These are phyloP conservation scores for Eurotiales sp. DNA, from an alignment of 2,329 filamentous ascomycete genomes.

Conservation along the genomic window DNA sequence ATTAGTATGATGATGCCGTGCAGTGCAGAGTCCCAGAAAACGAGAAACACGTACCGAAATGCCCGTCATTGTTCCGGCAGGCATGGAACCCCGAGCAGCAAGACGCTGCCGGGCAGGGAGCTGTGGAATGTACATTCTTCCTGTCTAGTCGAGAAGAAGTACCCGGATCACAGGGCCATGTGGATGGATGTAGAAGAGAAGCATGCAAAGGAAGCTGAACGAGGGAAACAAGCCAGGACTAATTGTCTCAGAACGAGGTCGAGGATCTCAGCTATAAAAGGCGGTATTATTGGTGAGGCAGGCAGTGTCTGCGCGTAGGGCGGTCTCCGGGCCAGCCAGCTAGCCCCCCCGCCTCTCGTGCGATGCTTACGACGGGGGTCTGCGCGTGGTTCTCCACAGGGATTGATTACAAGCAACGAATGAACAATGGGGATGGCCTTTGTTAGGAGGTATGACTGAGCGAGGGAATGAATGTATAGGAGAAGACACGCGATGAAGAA, in stretches of 20 bases:
- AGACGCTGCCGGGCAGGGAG: conserved; percentile 7
- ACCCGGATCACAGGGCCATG: conserved; percentile 8
- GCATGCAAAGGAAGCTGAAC: no score
- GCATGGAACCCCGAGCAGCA: conserved; percentile 3
- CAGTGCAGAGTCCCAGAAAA: not conserved
- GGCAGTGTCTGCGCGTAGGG: no score
- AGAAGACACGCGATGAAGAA: no score
- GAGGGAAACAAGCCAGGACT: no score
- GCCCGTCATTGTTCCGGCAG: conserved; percentile 3
- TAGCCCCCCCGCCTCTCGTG: not conserved
- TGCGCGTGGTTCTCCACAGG: no score
- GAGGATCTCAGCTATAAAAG: no score
- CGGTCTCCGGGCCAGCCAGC: conserved; percentile 9
- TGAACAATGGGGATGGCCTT: no score
- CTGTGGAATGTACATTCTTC: conserved; percentile 15
- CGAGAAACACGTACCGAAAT: conserved; percentile 8
- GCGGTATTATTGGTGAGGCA: no score
- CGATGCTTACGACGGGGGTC: no score
- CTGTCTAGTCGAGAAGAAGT: not conserved
- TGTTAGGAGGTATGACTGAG: no score
- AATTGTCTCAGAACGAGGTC: not conserved
- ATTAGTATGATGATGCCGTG: not conserved
- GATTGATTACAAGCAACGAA: no score
- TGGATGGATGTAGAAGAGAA: not conserved
- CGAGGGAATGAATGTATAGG: no score